Base-by-base conservation (phyloP, 805 yeast genomes). In the Starmerella geochares region DNA sequence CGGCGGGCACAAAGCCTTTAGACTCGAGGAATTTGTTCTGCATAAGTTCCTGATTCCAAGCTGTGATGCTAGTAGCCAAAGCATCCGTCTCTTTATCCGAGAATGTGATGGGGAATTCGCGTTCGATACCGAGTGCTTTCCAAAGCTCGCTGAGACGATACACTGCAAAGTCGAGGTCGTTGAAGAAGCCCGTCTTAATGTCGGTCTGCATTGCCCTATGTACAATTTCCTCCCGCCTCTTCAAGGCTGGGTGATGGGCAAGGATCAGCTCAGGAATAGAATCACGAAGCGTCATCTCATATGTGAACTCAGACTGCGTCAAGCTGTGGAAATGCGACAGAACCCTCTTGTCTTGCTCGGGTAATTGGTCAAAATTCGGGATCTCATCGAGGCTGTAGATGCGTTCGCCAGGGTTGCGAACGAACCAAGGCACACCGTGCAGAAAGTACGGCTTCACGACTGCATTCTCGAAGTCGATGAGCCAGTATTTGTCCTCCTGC, bases 1-100 rank as follows among this genome's bases (percentile, higher is more conserved):
- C 95, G 63, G 86, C 95, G 16, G 97, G 96, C 50, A 92, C 76
- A 95, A 96, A 90, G 4, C 96, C 96, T 48, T 84, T 83, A 21
- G 96, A 83, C 42, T 90, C 90, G 27, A 85, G 81, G 66, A 86
- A 88, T 37, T 96, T 96, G 46, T 79, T 74, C 5, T 80, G 71
- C 32, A 81, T 74, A 42, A 83, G 67, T 57, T 77, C 79, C 55
- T 76, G 69, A 66, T 86, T 90, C 70, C 85, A 83, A 27, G 72
- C 75, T 51, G 76, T 79, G 58, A 86, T 71, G 23, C 74, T 76
- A 20, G 70, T 60, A 47, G 77, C 78, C 61, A 80, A 83, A 46
- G 70, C 64, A 51, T 78, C 77, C 39, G 83, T 66, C 55, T 78
- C 81, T 39, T 71, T 77, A 37, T 78, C 80, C 33, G 78, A 66